Evolutionary conservation across 2,329 filamentous ascomycete genomes (phyloP).

Genomic region (Sporothrix mexicana): DNA sequence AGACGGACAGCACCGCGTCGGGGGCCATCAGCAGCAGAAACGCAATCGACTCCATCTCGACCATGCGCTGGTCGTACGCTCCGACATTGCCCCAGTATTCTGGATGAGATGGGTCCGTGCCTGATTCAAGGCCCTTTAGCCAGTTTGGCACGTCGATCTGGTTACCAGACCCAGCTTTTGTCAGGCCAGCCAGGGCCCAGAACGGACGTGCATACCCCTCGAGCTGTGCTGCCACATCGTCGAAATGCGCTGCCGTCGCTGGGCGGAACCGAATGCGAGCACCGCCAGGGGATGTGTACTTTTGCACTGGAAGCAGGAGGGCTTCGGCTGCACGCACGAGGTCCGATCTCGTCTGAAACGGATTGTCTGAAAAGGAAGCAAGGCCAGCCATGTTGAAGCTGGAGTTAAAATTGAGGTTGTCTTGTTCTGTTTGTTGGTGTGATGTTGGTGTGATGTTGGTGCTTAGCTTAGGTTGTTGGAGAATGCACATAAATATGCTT

Average conservation of each 20-base stretch:
- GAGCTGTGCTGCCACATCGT: conserved; percentile 52
- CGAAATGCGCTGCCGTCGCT: conserved; percentile 50
- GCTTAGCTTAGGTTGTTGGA: neutral
- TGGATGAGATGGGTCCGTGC: neutral
- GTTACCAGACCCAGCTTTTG: neutral
- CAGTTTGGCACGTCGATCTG: neutral
- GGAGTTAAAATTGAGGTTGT: neutral
- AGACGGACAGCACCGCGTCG: neutral
- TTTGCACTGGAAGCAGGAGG: neutral
- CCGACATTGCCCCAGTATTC: conserved; percentile 57
- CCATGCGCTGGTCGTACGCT: conserved; percentile 58
- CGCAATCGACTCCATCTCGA: conserved; percentile 58
- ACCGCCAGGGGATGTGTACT: conserved; percentile 44
- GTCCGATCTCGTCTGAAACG: neutral
- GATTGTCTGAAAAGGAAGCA: neutral
- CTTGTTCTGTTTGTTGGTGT: neutral
- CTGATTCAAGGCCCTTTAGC: neutral
- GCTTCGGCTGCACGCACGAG: neutral
- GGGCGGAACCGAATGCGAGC: conserved; percentile 48
- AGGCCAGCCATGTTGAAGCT: neutral
- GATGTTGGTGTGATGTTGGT: neutral
- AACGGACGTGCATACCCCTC: conserved; percentile 53
- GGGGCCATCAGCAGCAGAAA: conserved; percentile 53
- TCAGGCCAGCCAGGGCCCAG: conserved; percentile 39
- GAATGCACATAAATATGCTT: too few species aligned